Conservation (phyloP, 768 basidiomycete species). For the Pluteus cervinus region DNA sequence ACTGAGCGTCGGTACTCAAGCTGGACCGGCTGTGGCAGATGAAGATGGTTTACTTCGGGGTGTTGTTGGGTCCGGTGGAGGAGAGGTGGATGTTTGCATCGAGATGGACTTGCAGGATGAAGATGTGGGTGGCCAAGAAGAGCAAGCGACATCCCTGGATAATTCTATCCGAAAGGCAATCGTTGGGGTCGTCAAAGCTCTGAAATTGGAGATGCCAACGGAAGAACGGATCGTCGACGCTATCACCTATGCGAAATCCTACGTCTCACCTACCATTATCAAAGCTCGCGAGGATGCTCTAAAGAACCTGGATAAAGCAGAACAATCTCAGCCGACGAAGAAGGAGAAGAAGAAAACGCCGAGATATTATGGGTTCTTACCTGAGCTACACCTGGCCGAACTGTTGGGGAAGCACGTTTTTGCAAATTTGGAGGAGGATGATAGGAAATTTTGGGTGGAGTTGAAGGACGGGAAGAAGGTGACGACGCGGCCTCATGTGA, state of each 20-base stretch:
- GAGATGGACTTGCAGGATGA: slow-evolving; percentile 48
- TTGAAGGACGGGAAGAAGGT: slow-evolving; percentile 45
- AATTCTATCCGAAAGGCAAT: slow-evolving; percentile 53
- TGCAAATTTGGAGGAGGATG: slow-evolving; percentile 16
- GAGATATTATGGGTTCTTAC: slow-evolving; percentile 76
- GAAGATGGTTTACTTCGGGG: too few species aligned
- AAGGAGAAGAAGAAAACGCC: slow-evolving; percentile 29
- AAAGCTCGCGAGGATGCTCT: slow-evolving; percentile 26
- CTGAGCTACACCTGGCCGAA: slow-evolving; percentile 59
- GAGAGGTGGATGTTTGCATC: slow-evolving; percentile 67
- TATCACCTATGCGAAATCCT: slow-evolving; percentile 36
- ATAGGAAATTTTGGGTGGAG: slow-evolving; percentile 39
- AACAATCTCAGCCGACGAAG: slow-evolving; percentile 21
- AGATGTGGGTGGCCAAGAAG: too few species aligned
- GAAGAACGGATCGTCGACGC: slow-evolving; percentile 54
- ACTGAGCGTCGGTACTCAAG: slow-evolving; percentile 37
- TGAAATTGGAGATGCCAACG: slow-evolving; percentile 48
- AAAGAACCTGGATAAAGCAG: slow-evolving; percentile 31
- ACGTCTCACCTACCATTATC: too few species aligned
- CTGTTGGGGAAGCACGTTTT: slow-evolving; percentile 43
- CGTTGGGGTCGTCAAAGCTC: slow-evolving; percentile 44
- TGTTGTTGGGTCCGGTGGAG: too few species aligned
- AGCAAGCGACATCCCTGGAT: too few species aligned
- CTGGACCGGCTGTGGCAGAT: too few species aligned
- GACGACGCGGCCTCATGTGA: slow-evolving; percentile 69